These are phyloP conservation scores for Phytophthora podocarpi DNA, from an alignment of 352 stramenopile species.

Conservation along the genomic window DNA sequence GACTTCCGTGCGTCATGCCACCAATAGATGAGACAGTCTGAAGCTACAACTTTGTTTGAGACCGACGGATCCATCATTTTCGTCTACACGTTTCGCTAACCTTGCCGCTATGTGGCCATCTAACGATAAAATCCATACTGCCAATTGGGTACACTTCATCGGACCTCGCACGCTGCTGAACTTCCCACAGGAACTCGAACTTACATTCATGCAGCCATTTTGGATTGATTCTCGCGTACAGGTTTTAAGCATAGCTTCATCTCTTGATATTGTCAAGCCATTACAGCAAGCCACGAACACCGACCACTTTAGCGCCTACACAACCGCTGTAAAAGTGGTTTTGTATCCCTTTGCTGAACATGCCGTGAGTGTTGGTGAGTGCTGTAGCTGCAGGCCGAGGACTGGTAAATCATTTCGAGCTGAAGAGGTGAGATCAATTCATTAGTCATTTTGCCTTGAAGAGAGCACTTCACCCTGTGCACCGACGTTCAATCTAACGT, in stretches of 20 bases:
- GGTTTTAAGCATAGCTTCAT: conserved; percentile 28
- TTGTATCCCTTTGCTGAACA: conserved; percentile 1
- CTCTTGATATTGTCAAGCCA: conserved; percentile 39
- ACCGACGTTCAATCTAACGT: not conserved
- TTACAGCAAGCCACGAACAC: conserved; percentile 10
- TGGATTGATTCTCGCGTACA: conserved; percentile 12
- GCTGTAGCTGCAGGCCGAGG: too few species aligned
- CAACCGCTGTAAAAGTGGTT: not conserved
- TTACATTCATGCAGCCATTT: conserved; percentile 17
- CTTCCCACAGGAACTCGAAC: not conserved
- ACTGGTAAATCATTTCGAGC: conserved; percentile 8
- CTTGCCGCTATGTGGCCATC: not conserved
- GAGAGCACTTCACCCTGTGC: conserved; percentile 7
- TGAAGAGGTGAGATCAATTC: conserved; percentile 2
- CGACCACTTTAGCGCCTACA: conserved; percentile 2
- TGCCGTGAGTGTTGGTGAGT: conserved; percentile 36
- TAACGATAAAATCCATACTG: conserved; percentile 25
- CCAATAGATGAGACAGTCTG: conserved; percentile 30
- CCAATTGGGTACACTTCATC: conserved; percentile 29
- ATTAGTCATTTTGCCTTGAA: conserved; percentile 29
- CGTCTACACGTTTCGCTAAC: conserved; percentile 18
- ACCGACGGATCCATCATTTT: conserved; percentile 9
- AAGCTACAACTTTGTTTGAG: conserved; percentile 17
- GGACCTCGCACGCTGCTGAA: not conserved
- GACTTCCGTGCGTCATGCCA: too few species aligned